Evolutionary conservation across 2,329 filamentous ascomycete species (phyloP).

Genomic region (Fusarium nanum): DNA sequence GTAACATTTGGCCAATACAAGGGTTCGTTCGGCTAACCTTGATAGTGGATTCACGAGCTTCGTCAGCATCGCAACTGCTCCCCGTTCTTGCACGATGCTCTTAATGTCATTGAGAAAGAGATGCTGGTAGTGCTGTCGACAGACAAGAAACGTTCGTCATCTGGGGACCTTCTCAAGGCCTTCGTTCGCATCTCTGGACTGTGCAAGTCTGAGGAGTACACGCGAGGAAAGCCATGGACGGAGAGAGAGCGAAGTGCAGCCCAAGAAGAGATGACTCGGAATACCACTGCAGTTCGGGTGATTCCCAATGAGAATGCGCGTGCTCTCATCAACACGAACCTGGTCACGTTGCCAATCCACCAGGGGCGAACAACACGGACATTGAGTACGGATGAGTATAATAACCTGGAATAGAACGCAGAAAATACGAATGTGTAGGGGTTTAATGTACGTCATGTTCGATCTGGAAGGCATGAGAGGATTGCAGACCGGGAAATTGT

Average conservation of each 20-base stretch:
- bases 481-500: no score
- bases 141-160: neutral
- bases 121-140: slow-evolving; percentile 11
- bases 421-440: no score
- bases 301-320: neutral
- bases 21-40: neutral
- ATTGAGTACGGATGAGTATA: no score
- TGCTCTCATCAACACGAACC: no score
- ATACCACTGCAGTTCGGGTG: neutral
- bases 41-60: slow-evolving; percentile 5
- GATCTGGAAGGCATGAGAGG: no score
- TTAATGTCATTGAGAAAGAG: neutral
- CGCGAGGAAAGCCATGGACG: neutral
- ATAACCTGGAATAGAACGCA: no score
- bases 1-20: neutral
- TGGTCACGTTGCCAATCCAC: no score
- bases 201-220: neutral
- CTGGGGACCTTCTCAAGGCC: neutral
- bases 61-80: neutral
- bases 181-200: neutral
- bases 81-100: neutral
- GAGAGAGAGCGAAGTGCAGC: no score
- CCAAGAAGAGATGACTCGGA: no score
- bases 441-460: no score
- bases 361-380: no score